Conservation (phyloP, 2,329 filamentous ascomycete species). For the Aureobasidium sp. region DNA sequence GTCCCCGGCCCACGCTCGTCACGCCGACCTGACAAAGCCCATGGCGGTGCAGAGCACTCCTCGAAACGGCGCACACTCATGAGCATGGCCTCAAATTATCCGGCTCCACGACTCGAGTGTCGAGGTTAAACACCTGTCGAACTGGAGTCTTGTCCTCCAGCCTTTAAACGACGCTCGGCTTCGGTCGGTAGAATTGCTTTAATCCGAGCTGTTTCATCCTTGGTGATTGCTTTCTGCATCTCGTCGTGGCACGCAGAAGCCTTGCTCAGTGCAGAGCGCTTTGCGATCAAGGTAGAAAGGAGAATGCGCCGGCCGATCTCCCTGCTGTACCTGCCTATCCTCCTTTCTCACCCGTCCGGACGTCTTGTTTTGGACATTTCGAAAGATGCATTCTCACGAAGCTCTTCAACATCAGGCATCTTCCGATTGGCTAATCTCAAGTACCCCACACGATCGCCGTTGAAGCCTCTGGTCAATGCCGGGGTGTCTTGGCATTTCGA, state of each 20-base stretch:
- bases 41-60: neutral
- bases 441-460: conserved; percentile 2
- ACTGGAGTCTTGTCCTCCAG: neutral
- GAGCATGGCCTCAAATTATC: neutral
- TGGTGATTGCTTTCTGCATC: neutral
- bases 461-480: neutral
- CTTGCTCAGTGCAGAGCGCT: neutral
- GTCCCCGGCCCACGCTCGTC: neutral
- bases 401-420: neutral
- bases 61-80: neutral
- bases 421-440: neutral
- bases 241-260: neutral
- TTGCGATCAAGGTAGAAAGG: neutral
- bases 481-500: neutral
- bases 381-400: neutral
- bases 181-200: conserved; percentile 10
- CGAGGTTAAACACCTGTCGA: conserved; percentile 1
- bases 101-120: neutral
- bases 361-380: neutral
- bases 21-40: neutral
- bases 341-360: neutral
- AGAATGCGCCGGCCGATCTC: neutral
- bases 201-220: conserved; percentile 3
- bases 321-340: neutral
- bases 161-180: conserved; percentile 2